A percentile compares a stretch with the other conserved stretches of the same genome.
These are phyloP conservation scores for Vickermania ingenoplastis DNA, from an alignment of 208 protist genomes.

Conservation along the genomic window DNA sequence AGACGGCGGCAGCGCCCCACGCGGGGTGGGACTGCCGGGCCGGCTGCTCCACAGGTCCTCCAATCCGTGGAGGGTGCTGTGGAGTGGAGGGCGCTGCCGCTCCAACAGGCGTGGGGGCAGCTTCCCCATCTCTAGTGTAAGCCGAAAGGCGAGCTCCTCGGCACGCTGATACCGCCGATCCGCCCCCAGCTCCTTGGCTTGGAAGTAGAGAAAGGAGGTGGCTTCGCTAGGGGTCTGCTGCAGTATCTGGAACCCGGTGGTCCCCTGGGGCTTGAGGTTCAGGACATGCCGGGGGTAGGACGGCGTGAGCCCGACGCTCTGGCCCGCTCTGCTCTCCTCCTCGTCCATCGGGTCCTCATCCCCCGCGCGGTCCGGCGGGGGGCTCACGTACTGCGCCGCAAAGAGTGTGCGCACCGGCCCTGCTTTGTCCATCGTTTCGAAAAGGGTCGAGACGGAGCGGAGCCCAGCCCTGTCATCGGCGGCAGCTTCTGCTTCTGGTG, in stretches of 20 bases:
- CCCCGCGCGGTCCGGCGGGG: neutral
- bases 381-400: neutral
- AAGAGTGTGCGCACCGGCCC: neutral
- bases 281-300: neutral
- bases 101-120: too few relatives aligned
- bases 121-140: neutral
- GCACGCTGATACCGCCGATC: neutral
- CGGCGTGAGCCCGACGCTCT: neutral
- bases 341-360: neutral
- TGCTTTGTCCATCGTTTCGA: neutral
- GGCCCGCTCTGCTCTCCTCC: neutral
- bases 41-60: too few relatives aligned
- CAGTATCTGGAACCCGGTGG: neutral
- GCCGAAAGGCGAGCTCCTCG: neutral
- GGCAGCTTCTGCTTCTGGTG: too few relatives aligned
- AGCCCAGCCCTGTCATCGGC: too few relatives aligned
- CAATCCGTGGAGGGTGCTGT: too few relatives aligned
- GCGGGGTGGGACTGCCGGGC: too few relatives aligned
- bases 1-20: too few relatives aligned
- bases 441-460: neutral
- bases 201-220: neutral
- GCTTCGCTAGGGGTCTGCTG: neutral
- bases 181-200: neutral
- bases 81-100: too few relatives aligned
- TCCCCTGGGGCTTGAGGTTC: neutral